These are phyloP conservation scores for Allomyces macrogynus DNA, from an alignment of 192 early-diverging fungal genomes.

Conservation along the genomic window DNA sequence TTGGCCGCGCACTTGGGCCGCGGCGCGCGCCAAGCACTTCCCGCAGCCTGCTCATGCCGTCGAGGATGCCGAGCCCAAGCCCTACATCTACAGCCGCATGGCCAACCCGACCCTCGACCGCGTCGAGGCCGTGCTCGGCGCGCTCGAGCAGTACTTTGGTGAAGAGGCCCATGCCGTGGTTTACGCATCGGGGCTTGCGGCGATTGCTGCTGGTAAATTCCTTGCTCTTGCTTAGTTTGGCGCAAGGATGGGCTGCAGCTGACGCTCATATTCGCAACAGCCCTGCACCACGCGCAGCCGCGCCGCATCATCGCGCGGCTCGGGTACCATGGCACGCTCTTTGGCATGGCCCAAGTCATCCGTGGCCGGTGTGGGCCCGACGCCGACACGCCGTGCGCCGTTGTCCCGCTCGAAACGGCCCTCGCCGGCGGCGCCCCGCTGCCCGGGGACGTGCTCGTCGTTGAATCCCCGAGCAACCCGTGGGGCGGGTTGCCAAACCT, in stretches of 20 bases:
- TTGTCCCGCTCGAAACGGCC: conserved; percentile 15
- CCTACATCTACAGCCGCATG: conserved; percentile 27
- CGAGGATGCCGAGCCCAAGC: not conserved
- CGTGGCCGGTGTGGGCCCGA: conserved; percentile 9
- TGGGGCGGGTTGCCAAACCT: conserved; percentile 16
- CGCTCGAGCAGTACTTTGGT: conserved; percentile 8
- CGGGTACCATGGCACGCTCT: conserved; percentile 15
- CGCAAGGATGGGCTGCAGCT: too few relatives aligned
- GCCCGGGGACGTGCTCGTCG: conserved; percentile 22
- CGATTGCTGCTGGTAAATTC: conserved; percentile 16
- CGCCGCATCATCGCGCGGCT: conserved; percentile 13
- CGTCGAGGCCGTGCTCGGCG: conserved; percentile 30
- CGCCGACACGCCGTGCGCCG: conserved; percentile 8
- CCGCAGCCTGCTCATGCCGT: conserved; percentile 3
- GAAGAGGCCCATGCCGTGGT: conserved; percentile 34
- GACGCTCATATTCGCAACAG: not conserved
- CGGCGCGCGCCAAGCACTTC: conserved; percentile 14
- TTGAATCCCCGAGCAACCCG: conserved; percentile 41
- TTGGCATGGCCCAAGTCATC: conserved; percentile 15
- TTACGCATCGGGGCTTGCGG: conserved; percentile 35
- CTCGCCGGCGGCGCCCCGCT: conserved; percentile 10
- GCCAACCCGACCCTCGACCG: conserved; percentile 18
- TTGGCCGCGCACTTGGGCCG: conserved; percentile 28
- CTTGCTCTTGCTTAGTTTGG: too few relatives aligned
- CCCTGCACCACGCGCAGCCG: conserved; percentile 30